These are phyloP conservation scores for Claviceps sp. DNA, from an alignment of 2,329 filamentous ascomycete species.

Conservation along the genomic window DNA sequence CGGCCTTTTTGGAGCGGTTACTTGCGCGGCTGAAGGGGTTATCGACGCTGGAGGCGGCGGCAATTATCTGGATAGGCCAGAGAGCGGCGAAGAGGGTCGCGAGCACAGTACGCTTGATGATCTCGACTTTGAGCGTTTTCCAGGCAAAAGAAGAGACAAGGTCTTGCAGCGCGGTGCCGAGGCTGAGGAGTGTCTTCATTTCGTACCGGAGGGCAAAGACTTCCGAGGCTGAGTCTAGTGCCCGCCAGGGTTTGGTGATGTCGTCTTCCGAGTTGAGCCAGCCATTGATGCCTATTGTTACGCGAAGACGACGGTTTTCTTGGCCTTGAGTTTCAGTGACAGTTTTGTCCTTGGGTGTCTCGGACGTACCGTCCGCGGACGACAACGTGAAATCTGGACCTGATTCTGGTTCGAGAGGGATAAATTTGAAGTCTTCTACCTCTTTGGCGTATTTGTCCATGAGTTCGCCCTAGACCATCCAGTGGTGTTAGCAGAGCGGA, in stretches of 20 bases:
- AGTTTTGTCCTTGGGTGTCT: conserved; percentile 5
- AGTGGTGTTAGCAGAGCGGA: background rate
- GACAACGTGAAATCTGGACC: conserved; percentile 12
- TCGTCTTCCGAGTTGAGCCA: conserved; percentile 70
- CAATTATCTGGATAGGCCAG: conserved; percentile 55
- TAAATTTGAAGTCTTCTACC: conserved; percentile 68
- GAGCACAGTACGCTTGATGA: conserved; percentile 60
- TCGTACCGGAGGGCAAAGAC: conserved; percentile 80
- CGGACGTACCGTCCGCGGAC: background rate
- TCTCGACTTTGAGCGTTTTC: conserved; percentile 57
- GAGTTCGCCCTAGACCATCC: conserved; percentile 47
- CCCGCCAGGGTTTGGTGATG: conserved; percentile 66
- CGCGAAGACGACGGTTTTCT: conserved; percentile 44
- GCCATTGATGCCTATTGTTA: conserved; percentile 78
- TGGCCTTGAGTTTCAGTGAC: conserved; percentile 10
- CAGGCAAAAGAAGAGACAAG: conserved; percentile 66
- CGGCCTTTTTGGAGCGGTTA: conserved; percentile 67
- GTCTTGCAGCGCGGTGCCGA: conserved; percentile 59
- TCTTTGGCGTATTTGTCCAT: conserved; percentile 80
- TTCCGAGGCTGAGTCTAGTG: conserved; percentile 53
- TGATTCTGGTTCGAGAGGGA: conserved; percentile 49
- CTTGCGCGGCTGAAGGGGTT: conserved; percentile 73
- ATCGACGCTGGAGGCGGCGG: conserved; percentile 56
- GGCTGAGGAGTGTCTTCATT: conserved; percentile 58
- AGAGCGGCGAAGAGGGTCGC: conserved; percentile 54